phyloP scores from a whole-genome alignment of 345 rosid genomes.

The Hevea brasiliensis region DNA sequence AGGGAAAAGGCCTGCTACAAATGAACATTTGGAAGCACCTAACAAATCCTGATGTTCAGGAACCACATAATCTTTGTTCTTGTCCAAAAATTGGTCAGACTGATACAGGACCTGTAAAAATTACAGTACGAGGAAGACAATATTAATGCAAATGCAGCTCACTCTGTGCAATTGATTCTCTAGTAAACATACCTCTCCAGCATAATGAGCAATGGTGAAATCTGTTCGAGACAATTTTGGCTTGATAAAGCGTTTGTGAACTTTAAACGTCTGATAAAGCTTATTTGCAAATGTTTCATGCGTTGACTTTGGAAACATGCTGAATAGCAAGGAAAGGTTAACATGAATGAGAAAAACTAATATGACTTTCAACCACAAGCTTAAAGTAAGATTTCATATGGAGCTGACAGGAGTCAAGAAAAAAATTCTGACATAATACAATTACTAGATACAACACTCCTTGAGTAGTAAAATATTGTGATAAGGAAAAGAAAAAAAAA shows the following conservation, averaged over 20 bases:
- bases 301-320: conserved; percentile 99
- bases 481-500: conserved; percentile 8
- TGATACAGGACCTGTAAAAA: conserved; percentile 82
- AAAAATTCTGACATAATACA: background rate
- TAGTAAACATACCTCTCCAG: conserved; percentile 69
- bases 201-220: conserved; percentile 86
- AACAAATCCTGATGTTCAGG: conserved; percentile 93
- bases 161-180: background rate
- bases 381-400: background rate
- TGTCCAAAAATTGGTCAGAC: conserved; percentile 93
- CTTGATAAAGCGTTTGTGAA: conserved; percentile 85
- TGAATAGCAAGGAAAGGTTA: conserved; percentile 36
- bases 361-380: conserved; percentile 7
- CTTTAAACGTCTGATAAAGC: conserved; percentile 91
- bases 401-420: background rate
- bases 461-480: background rate
- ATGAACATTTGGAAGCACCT: conserved; percentile 71
- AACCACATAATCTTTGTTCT: conserved; percentile 95
- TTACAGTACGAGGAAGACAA: background rate
- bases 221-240: conserved; percentile 96
- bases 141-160: conserved; percentile 2
- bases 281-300: conserved; percentile 94
- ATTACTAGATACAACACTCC: background rate
- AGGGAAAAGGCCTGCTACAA: conserved; percentile 92
- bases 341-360: conserved; percentile 18